Evolutionary conservation across 352 stramenopile genomes (phyloP).

Genomic region (Phytophthora megakarya): DNA sequence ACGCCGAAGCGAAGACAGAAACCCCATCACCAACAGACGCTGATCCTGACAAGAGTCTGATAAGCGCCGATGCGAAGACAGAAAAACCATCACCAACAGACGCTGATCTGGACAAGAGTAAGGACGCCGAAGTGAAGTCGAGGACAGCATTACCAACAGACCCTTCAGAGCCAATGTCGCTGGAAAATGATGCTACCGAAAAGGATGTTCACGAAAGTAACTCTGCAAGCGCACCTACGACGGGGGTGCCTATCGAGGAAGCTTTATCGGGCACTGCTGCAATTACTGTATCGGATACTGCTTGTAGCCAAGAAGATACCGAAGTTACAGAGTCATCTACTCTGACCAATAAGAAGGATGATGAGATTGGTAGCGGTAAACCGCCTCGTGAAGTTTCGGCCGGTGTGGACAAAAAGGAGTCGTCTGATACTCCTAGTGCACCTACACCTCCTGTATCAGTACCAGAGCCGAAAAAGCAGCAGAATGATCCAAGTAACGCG

Average conservation of each 20-base stretch:
- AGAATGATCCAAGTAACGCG: neutral
- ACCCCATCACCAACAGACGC: neutral
- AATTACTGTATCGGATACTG: slow-evolving; percentile 2
- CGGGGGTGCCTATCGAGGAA: slow-evolving; percentile 3
- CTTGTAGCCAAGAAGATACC: neutral
- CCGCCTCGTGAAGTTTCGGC: neutral
- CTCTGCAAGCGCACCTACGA: slow-evolving; percentile 1
- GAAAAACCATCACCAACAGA: neutral
- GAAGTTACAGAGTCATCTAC: neutral
- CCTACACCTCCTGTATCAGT: neutral
- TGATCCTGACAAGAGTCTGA: slow-evolving; percentile 5
- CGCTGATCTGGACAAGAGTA: too few relatives aligned
- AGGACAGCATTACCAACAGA: neutral
- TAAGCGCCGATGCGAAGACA: neutral
- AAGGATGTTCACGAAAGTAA: slow-evolving; percentile 3
- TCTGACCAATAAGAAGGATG: neutral
- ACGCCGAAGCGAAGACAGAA: neutral
- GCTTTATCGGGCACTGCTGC: neutral
- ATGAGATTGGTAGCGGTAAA: neutral
- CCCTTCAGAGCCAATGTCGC: neutral
- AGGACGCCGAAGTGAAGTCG: neutral
- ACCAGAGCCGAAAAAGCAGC: neutral
- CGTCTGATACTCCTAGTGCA: neutral
- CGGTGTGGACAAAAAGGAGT: slow-evolving; percentile 2
- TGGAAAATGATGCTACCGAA: neutral